Evolutionary conservation across 257 asterid species (phyloP).

Genomic region (Verbascum thapsus): DNA sequence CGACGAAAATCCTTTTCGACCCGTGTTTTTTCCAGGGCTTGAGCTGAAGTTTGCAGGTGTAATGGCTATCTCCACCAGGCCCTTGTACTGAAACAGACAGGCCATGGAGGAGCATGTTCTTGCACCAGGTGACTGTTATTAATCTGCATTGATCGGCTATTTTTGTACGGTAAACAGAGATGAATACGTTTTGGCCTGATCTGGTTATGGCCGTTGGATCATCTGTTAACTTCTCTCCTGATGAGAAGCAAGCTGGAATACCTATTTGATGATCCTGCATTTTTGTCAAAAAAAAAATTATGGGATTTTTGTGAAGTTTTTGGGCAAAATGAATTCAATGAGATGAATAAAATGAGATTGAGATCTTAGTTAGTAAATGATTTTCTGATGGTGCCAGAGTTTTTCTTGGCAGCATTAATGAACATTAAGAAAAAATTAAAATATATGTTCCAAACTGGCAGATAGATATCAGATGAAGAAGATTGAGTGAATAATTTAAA

Average conservation of each 20-base stretch:
- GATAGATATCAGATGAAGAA: slow-evolving; percentile 24
- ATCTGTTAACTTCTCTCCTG: slow-evolving; percentile 56
- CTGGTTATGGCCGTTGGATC: slow-evolving; percentile 60
- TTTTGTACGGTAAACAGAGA: slow-evolving; percentile 79
- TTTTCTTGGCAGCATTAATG: slow-evolving; percentile 66
- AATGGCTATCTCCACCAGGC: slow-evolving; percentile 50
- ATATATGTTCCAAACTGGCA: slow-evolving; percentile 58
- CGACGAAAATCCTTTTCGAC: slow-evolving; percentile 61
- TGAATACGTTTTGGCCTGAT: slow-evolving; percentile 78
- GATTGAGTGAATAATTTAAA: slow-evolving; percentile 53
- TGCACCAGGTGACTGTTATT: slow-evolving; percentile 94
- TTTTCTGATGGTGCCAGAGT: slow-evolving; percentile 49
- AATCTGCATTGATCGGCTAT: slow-evolving; percentile 67
- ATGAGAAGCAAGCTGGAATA: slow-evolving; percentile 80
- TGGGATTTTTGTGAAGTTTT: neutral
- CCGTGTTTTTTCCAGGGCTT: slow-evolving; percentile 98
- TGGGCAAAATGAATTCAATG: neutral
- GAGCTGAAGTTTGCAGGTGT: slow-evolving; percentile 80
- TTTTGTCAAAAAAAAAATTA: slow-evolving; percentile 17
- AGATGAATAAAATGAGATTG: slow-evolving; percentile 31
- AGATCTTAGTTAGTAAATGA: slow-evolving; percentile 23
- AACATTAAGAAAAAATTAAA: slow-evolving; percentile 31
- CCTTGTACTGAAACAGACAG: slow-evolving; percentile 78
- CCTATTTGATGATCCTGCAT: slow-evolving; percentile 75
- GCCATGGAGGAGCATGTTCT: slow-evolving; percentile 87